These are phyloP conservation scores for Puccinia horiana DNA, from an alignment of 1,284 basidiomycete species.

Conservation along the genomic window DNA sequence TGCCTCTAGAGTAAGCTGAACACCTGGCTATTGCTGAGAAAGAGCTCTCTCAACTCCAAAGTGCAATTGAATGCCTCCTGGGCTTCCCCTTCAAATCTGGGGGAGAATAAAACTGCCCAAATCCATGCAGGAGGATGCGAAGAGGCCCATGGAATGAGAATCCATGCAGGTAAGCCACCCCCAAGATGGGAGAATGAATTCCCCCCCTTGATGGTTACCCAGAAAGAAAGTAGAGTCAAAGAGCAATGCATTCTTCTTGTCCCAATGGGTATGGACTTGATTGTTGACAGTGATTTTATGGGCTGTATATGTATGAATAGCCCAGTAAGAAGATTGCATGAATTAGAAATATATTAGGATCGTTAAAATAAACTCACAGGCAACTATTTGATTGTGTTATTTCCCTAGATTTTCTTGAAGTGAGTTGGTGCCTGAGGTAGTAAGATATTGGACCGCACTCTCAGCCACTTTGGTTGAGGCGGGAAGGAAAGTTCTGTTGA, in stretches of 20 bases:
- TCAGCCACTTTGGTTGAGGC: not conserved
- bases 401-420: not conserved
- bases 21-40: not conserved
- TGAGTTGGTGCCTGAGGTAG: too few relatives aligned
- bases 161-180: not conserved
- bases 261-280: not conserved
- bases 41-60: not conserved
- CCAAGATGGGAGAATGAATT: not conserved
- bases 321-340: not conserved
- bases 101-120: not conserved
- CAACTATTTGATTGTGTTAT: not conserved
- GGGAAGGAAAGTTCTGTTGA: not conserved
- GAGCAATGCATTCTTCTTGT: not conserved
- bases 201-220: not conserved
- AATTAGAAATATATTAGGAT: not conserved
- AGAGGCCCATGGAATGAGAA: not conserved
- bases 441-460: too few relatives aligned
- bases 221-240: slow-evolving; percentile 4
- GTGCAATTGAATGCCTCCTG: not conserved
- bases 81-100: not conserved
- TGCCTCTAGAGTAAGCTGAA: not conserved
- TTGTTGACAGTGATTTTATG: not conserved
- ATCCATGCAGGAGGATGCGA: not conserved
- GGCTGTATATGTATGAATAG: not conserved
- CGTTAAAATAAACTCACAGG: not conserved